phyloP scores from a whole-genome alignment of 768 basidiomycete genomes.

The Phylloporus sp. region DNA sequence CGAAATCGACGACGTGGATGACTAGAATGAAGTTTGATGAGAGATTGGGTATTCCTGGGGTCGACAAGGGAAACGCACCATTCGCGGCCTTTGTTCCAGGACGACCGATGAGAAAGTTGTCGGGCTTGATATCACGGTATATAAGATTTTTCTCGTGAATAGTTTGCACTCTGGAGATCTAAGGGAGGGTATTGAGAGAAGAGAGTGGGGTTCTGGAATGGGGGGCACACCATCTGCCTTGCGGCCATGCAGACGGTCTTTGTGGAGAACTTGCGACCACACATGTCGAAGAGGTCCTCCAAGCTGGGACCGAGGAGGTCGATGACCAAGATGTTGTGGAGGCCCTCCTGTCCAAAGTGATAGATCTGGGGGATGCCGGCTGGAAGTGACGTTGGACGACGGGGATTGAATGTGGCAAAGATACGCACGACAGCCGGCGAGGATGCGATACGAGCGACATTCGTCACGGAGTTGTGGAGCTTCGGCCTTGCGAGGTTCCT shows the following conservation, averaged over 20 bases:
- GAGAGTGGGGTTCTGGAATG: neutral
- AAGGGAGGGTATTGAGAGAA: conserved; percentile 7
- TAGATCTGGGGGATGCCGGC: conserved; percentile 98
- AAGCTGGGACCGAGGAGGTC: conserved; percentile 95
- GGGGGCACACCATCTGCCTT: conserved; percentile 79
- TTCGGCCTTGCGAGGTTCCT: conserved; percentile 92
- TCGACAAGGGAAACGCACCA: conserved; percentile 35
- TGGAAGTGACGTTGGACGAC: conserved; percentile 33
- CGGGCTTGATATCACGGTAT: conserved; percentile 99
- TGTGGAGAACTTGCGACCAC: conserved; percentile 92
- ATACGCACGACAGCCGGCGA: conserved; percentile 82
- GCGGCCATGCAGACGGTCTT: conserved; percentile 99
- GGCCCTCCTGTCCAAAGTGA: conserved; percentile 97
- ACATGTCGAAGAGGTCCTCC: conserved; percentile 99
- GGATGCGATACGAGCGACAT: conserved; percentile 93
- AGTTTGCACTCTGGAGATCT: conserved; percentile 94
- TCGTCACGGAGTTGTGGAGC: conserved; percentile 97
- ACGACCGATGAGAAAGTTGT: conserved; percentile 97
- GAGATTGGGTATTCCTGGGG: neutral
- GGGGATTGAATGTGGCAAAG: conserved; percentile 5
- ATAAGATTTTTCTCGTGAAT: conserved; percentile 99
- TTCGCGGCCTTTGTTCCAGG: conserved; percentile 88
- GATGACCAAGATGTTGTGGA: conserved; percentile 98
- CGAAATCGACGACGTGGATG: conserved; percentile 95
- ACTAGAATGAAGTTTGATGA: conserved; percentile 37